Conservation (phyloP, 2,329 filamentous ascomycete species). For the Sordariomycetes sp. region DNA sequence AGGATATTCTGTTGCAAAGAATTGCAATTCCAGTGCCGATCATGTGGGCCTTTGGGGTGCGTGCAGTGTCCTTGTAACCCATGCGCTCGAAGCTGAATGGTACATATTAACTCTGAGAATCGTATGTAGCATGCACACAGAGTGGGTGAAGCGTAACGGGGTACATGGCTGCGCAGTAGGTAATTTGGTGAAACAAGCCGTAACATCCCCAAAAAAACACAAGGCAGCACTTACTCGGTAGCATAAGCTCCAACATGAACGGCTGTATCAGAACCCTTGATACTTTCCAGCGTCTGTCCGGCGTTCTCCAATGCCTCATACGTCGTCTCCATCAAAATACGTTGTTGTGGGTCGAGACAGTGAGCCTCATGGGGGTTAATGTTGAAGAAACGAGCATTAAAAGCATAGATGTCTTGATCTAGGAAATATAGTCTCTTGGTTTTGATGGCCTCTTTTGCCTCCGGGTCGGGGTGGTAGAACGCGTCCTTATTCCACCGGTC, state of each 20-base stretch:
- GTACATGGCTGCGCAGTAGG: too few species aligned
- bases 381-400: constrained; percentile 39
- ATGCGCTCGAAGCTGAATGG: background rate
- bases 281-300: constrained; percentile 30
- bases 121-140: too few species aligned
- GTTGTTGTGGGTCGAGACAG: constrained; percentile 36
- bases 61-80: constrained; percentile 21
- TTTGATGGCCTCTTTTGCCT: constrained; percentile 24
- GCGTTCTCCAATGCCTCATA: constrained; percentile 41
- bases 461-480: constrained; percentile 27
- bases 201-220: too few species aligned
- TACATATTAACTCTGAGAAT: too few species aligned
- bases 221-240: constrained; percentile 18
- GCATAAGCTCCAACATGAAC: constrained; percentile 36
- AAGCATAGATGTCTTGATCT: constrained; percentile 28
- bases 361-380: constrained; percentile 35
- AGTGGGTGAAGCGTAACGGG: too few species aligned
- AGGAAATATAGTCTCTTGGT: constrained; percentile 21
- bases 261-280: constrained; percentile 32
- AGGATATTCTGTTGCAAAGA: constrained; percentile 38
- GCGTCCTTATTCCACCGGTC: too few species aligned
- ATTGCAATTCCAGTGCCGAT: too few species aligned
- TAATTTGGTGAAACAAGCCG: too few species aligned
- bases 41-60: too few species aligned
- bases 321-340: constrained; percentile 36